A percentile compares a stretch with the other conserved stretches of the same genome.
These are phyloP conservation scores for Diaporthe batatas DNA, from an alignment of 2,329 filamentous ascomycete species.

Conservation along the genomic window DNA sequence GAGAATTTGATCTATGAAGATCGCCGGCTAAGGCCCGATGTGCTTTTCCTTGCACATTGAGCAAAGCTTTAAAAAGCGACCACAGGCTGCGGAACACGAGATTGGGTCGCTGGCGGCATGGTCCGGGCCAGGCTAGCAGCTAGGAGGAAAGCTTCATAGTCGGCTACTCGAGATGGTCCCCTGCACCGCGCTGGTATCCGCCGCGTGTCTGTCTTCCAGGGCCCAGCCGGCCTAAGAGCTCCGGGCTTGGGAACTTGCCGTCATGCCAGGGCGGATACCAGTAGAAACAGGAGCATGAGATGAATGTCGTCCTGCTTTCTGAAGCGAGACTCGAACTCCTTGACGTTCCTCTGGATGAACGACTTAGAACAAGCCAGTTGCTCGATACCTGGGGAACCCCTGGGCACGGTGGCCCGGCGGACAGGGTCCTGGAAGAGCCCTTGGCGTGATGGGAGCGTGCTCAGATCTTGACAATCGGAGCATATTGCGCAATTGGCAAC, in stretches of 20 bases:
- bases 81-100: background rate
- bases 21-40: constrained; percentile 5
- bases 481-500: constrained; percentile 2
- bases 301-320: background rate
- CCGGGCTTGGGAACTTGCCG: background rate
- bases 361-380: background rate
- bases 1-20: background rate
- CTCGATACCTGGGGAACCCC: background rate
- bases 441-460: background rate
- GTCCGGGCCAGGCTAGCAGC: constrained; percentile 16
- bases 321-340: background rate
- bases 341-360: background rate
- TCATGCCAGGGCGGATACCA: background rate
- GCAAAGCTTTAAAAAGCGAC: background rate
- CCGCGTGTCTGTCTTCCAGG: background rate
- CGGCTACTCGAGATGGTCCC: background rate
- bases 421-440: background rate
- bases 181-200: constrained; percentile 2
- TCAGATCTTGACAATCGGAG: constrained; percentile 10
- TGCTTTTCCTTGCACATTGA: background rate
- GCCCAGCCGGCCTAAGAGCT: constrained; percentile 9
- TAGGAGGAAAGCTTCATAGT: constrained; percentile 7
- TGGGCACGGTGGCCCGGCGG: background rate
- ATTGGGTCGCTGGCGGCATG: constrained; percentile 1
- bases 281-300: background rate